phyloP scores from a whole-genome alignment of 768 basidiomycete species.

The Suillus tomentosus region DNA sequence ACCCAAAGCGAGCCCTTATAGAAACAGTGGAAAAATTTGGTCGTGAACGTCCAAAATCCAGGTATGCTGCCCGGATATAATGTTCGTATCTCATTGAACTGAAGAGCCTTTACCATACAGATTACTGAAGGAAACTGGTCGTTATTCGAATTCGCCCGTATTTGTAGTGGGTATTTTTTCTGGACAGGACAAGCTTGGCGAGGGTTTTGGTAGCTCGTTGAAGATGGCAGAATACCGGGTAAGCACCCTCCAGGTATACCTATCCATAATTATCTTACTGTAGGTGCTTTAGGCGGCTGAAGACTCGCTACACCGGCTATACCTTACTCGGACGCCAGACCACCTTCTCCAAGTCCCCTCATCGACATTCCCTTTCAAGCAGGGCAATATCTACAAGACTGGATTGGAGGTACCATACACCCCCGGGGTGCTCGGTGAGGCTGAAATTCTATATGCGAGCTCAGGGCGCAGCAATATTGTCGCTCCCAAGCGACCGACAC shows the following conservation, averaged over 20 bases:
- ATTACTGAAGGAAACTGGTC: conserved; percentile 90
- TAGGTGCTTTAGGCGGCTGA: conserved; percentile 66
- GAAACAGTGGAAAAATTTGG: conserved; percentile 72
- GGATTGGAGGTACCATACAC: conserved; percentile 50
- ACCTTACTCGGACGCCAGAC: conserved; percentile 76
- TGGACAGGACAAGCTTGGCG: conserved; percentile 82
- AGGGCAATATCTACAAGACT: conserved; percentile 54
- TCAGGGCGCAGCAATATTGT: conserved; percentile 54
- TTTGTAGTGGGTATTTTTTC: conserved; percentile 97
- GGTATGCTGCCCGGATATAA: conserved; percentile 43
- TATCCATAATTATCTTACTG: conserved; percentile 11
- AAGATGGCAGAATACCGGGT: conserved; percentile 96
- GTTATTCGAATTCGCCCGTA: conserved; percentile 85
- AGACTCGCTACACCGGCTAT: conserved; percentile 80
- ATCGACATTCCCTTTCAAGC: conserved; percentile 63
- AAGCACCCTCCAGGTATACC: conserved; percentile 25
- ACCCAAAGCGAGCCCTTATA: conserved; percentile 77
- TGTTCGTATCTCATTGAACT: not conserved
- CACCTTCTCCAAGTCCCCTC: conserved; percentile 71
- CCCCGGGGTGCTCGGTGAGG: conserved; percentile 55
- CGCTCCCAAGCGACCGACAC: conserved; percentile 34
- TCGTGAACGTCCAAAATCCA: conserved; percentile 65
- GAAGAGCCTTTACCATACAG: conserved; percentile 38
- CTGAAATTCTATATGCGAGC: conserved; percentile 72
- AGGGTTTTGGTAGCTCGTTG: conserved; percentile 91